phyloP scores from a whole-genome alignment of 495 filamentous ascomycete species.

The Darksidea phi region DNA sequence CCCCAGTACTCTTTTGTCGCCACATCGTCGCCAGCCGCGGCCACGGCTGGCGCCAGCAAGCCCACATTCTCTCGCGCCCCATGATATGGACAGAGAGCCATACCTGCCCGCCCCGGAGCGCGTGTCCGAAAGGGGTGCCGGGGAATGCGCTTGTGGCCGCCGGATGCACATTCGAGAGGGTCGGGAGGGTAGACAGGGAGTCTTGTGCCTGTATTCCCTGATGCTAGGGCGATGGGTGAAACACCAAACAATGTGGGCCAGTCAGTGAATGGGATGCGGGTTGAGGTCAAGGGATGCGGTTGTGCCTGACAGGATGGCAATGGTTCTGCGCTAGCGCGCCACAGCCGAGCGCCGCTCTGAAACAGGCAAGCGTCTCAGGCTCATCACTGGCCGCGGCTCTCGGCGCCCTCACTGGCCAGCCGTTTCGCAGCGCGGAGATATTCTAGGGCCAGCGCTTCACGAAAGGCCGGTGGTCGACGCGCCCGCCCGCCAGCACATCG shows the following conservation, averaged over 20 bases:
- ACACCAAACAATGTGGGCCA: constrained; percentile 29
- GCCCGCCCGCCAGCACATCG: constrained; percentile 16
- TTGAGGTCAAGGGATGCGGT: constrained; percentile 26
- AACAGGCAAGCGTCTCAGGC: constrained; percentile 24
- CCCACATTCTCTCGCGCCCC: constrained; percentile 31
- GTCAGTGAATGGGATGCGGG: constrained; percentile 11
- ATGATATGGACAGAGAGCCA: constrained; percentile 23
- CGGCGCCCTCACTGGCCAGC: neutral
- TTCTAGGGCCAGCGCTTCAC: constrained; percentile 12
- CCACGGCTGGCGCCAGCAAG: constrained; percentile 17
- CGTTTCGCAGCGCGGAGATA: neutral
- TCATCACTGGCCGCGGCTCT: constrained; percentile 7
- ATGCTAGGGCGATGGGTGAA: constrained; percentile 28
- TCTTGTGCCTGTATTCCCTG: constrained; percentile 22
- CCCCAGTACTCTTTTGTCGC: constrained; percentile 20
- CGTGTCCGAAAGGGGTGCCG: constrained; percentile 20
- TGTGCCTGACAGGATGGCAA: constrained; percentile 4
- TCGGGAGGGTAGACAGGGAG: constrained; percentile 20
- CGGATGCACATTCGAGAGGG: constrained; percentile 6
- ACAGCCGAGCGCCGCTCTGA: constrained; percentile 24
- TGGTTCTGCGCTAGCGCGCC: constrained; percentile 17
- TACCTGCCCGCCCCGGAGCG: constrained; percentile 15
- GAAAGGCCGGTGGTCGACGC: constrained; percentile 1
- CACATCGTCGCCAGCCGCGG: constrained; percentile 14
- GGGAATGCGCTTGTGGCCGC: constrained; percentile 29